Evolutionary conservation across 345 rosid genomes (phyloP).

Genomic region (Garcia nutans): DNA sequence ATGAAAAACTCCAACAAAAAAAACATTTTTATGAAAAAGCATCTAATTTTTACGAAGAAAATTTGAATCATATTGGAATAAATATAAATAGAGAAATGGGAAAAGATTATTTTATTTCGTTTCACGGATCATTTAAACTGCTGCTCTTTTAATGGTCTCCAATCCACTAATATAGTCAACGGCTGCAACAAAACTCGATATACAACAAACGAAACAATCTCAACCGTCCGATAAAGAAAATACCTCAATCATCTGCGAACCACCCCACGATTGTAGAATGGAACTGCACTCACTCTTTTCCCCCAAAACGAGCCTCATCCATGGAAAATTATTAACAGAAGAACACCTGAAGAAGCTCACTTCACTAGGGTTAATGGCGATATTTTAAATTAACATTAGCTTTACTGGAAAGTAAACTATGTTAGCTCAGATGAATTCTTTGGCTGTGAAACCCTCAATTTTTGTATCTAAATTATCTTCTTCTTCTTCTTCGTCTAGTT

Average conservation of each 20-base stretch:
- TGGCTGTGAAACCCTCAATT: constrained; percentile 44
- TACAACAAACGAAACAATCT: neutral
- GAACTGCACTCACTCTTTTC: neutral
- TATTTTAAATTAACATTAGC: neutral
- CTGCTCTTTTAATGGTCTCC: neutral
- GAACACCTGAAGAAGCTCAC: neutral
- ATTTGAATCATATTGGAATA: too few species aligned
- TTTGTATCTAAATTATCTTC: constrained; percentile 23
- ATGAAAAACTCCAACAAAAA: too few species aligned
- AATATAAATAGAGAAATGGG: too few species aligned
- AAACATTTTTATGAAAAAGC: too few species aligned
- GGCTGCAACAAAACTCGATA: neutral
- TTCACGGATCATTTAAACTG: too few species aligned
- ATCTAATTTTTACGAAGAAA: too few species aligned
- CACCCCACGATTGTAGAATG: constrained; percentile 5
- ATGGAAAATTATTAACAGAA: neutral
- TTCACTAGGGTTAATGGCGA: neutral
- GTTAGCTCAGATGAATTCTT: constrained; percentile 48
- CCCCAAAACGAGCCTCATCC: constrained; percentile 26
- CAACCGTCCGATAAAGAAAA: neutral
- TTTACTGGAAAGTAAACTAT: neutral
- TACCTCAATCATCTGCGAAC: constrained; percentile 9
- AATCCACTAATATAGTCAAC: neutral
- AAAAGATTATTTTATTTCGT: too few species aligned
- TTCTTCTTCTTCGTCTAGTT: constrained; percentile 33